Evolutionary conservation across 805 yeast species (phyloP).

Genomic region (Cyberlindnera maclurae): DNA sequence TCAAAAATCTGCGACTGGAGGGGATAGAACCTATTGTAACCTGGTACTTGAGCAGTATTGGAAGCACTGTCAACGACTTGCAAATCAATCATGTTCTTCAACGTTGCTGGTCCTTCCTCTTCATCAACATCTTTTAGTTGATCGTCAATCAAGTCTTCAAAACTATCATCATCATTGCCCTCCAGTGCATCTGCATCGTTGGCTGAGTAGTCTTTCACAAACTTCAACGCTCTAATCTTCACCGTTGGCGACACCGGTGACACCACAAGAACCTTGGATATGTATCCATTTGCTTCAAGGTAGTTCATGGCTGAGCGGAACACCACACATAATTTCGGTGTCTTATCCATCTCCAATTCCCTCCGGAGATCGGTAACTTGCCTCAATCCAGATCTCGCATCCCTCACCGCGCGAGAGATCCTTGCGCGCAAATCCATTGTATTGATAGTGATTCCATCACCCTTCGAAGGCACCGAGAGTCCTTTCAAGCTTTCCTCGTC

Average conservation of each 20-base stretch:
- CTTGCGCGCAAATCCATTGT: conserved; percentile 24
- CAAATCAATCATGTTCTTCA: conserved; percentile 13
- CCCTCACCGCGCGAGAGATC: conserved; percentile 43
- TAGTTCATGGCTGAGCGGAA: conserved; percentile 42
- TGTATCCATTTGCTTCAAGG: conserved; percentile 36
- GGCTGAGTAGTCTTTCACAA: conserved; percentile 32
- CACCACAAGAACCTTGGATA: conserved; percentile 46
- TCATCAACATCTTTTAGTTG: conserved; percentile 17
- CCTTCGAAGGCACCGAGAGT: conserved; percentile 11
- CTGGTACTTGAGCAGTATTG: conserved; percentile 10
- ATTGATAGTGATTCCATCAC: conserved; percentile 23
- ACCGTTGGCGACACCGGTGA: conserved; percentile 39
- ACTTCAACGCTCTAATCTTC: conserved; percentile 41
- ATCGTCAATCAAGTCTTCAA: conserved; percentile 26
- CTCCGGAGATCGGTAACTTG: conserved; percentile 53
- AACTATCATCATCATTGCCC: conserved; percentile 26
- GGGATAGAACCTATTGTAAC: conserved; percentile 52
- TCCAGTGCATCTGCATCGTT: conserved; percentile 26
- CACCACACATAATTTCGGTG: conserved; percentile 34
- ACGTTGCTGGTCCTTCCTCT: conserved; percentile 14
- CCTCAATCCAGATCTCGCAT: conserved; percentile 54
- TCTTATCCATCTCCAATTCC: conserved; percentile 46
- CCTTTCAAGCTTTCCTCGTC: conserved; percentile 18
- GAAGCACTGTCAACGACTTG: conserved; percentile 13
- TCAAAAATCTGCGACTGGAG: conserved; percentile 57